phyloP scores from a whole-genome alignment of 1,284 basidiomycete species.

The Sanghuangporus baumii region DNA sequence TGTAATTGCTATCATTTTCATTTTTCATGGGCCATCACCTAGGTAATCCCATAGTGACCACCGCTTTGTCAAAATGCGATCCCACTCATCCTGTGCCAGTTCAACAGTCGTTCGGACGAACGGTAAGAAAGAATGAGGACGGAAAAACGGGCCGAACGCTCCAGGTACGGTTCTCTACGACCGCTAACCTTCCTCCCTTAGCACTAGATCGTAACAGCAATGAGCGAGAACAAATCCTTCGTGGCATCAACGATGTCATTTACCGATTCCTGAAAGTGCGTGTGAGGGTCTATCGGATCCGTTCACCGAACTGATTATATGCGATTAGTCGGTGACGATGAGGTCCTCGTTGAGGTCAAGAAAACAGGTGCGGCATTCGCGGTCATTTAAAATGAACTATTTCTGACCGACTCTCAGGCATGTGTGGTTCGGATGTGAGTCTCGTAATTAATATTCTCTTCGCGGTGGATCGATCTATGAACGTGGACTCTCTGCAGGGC shows the following conservation, averaged over 20 bases:
- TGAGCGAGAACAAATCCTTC: slow-evolving; percentile 66
- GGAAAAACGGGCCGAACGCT: neutral
- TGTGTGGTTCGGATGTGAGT: slow-evolving; percentile 83
- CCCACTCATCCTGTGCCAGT: neutral
- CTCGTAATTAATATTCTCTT: slow-evolving; percentile 6
- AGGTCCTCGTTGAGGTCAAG: slow-evolving; percentile 88
- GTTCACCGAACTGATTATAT: neutral
- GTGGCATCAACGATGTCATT: slow-evolving; percentile 62
- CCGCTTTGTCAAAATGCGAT: neutral
- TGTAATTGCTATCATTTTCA: no score
- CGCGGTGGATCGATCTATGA: slow-evolving; percentile 10
- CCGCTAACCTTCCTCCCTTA: neutral
- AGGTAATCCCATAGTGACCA: no score
- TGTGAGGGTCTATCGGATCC: slow-evolving; percentile 5
- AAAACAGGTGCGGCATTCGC: slow-evolving; percentile 64
- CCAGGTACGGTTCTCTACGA: neutral
- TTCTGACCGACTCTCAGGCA: slow-evolving; percentile 45
- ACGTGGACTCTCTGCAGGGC: slow-evolving; percentile 36
- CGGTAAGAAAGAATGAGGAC: neutral
- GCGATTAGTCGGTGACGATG: slow-evolving; percentile 56
- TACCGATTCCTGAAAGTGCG: slow-evolving; percentile 76
- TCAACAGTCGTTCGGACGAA: neutral
- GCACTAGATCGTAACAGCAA: slow-evolving; percentile 37
- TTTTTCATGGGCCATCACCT: no score
- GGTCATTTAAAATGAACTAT: slow-evolving; percentile 9